These are phyloP conservation scores for Furcasterigmium sp. DNA, from an alignment of 2,329 filamentous ascomycete genomes.

Conservation along the genomic window DNA sequence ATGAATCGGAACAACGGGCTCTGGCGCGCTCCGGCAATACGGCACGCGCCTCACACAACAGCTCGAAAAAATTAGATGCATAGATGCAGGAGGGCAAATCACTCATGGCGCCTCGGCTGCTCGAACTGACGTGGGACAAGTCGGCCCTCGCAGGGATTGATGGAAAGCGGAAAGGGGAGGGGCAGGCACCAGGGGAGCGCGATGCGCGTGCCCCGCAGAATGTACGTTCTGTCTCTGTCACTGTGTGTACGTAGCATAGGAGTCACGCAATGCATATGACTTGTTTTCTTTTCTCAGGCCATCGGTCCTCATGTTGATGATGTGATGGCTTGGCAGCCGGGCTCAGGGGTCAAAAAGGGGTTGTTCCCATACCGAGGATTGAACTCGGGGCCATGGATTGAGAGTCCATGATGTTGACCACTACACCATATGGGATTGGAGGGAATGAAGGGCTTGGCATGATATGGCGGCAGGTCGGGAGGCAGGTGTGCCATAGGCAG, in stretches of 20 bases:
- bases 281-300: slow-evolving; percentile 8
- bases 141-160: slow-evolving; percentile 6
- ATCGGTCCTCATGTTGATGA: background rate
- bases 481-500: too few species aligned
- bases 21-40: too few species aligned
- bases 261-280: slow-evolving; percentile 15
- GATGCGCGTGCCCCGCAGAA: slow-evolving; percentile 5
- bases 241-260: slow-evolving; percentile 13
- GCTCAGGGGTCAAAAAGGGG: background rate
- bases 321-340: background rate
- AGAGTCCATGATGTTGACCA: slow-evolving; percentile 5
- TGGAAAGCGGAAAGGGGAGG: background rate
- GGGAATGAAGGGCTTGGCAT: background rate
- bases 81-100: slow-evolving; percentile 6
- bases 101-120: too few species aligned
- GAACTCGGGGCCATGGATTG: slow-evolving; percentile 5
- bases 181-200: background rate
- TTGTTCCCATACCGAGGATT: slow-evolving; percentile 4
- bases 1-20: too few species aligned
- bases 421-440: slow-evolving; percentile 5
- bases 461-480: background rate
- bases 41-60: too few species aligned
- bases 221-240: slow-evolving; percentile 12
- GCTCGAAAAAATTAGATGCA: slow-evolving; percentile 5
- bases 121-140: too few species aligned